Evolutionary conservation across 306 rosid species (phyloP).

Genomic region (Parietaria judaica): DNA sequence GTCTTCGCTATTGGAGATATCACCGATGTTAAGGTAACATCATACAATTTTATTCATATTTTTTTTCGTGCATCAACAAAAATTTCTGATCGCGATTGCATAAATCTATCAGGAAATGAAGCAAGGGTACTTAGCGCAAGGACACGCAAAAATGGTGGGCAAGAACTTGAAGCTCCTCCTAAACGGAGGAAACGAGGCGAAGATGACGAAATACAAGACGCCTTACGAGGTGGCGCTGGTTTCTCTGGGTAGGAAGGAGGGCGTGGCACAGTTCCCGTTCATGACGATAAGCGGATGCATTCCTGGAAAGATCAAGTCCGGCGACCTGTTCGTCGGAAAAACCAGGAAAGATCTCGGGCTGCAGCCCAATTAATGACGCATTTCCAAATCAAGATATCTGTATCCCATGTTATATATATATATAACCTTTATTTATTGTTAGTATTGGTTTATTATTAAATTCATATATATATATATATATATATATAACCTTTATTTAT

Average conservation of each 20-base stretch:
- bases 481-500: too few relatives aligned
- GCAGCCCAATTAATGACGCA: not conserved
- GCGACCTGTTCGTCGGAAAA: slow-evolving; percentile 73
- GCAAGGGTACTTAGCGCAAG: slow-evolving; percentile 23
- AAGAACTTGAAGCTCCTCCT: slow-evolving; percentile 28
- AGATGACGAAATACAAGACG: slow-evolving; percentile 19
- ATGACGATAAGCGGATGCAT: slow-evolving; percentile 38
- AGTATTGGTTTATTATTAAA: too few relatives aligned
- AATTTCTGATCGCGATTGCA: not conserved
- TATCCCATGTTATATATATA: too few relatives aligned
- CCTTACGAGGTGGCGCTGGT: slow-evolving; percentile 21
- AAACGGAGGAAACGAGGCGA: slow-evolving; percentile 19
- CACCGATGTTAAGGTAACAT: slow-evolving; percentile 26
- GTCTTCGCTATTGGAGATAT: slow-evolving; percentile 38
- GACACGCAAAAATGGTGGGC: slow-evolving; percentile 23
- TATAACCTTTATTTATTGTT: too few relatives aligned
- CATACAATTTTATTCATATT: not conserved
- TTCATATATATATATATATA: too few relatives aligned
- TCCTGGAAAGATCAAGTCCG: slow-evolving; percentile 64
- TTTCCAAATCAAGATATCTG: too few relatives aligned
- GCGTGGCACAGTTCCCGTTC: slow-evolving; percentile 33
- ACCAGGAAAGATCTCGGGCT: slow-evolving; percentile 66
- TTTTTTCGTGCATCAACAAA: not conserved
- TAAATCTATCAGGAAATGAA: slow-evolving; percentile 22
- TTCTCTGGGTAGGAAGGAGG: slow-evolving; percentile 37